A percentile compares a stretch with the other conserved stretches of the same genome.
Evolutionary conservation across 305 asterid species (phyloP).

Genomic region (Rubia tinctorum): DNA sequence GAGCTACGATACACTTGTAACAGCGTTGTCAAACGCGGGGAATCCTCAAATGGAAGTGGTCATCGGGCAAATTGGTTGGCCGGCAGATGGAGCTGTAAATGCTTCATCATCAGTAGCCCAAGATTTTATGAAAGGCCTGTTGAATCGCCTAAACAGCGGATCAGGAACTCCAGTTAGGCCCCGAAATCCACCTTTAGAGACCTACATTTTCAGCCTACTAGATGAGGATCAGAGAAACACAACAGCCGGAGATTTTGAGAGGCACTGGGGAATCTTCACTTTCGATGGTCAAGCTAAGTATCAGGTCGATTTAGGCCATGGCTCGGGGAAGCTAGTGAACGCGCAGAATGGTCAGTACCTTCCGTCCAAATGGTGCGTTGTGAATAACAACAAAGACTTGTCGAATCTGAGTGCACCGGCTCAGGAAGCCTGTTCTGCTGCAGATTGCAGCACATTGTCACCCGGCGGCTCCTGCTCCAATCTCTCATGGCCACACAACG

Average conservation of each 20-base stretch:
- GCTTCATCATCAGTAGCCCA: constrained; percentile 59
- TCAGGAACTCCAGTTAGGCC: constrained; percentile 46
- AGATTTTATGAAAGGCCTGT: constrained; percentile 55
- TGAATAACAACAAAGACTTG: constrained; percentile 62
- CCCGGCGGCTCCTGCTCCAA: constrained; percentile 66
- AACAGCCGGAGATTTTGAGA: constrained; percentile 50
- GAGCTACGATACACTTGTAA: constrained; percentile 46
- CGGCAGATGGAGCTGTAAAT: constrained; percentile 70
- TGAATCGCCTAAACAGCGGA: constrained; percentile 45
- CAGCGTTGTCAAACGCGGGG: constrained; percentile 51
- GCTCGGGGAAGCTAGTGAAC: constrained; percentile 46
- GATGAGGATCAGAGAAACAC: constrained; percentile 67
- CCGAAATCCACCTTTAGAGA: constrained; percentile 39
- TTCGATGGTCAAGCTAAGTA: constrained; percentile 91
- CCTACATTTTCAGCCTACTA: constrained; percentile 58
- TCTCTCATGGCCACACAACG: constrained; percentile 72
- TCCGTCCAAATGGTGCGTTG: constrained; percentile 78
- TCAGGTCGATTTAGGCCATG: constrained; percentile 50
- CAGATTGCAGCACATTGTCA: constrained; percentile 60
- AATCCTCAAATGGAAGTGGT: constrained; percentile 46
- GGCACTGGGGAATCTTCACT: constrained; percentile 90
- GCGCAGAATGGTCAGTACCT: constrained; percentile 66
- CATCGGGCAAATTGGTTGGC: constrained; percentile 81
- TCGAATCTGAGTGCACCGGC: constrained; percentile 55
- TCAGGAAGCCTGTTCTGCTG: constrained; percentile 58